Evolutionary conservation across 2,329 filamentous ascomycete genomes (phyloP).

Genomic region (Paecilomyces sp.): DNA sequence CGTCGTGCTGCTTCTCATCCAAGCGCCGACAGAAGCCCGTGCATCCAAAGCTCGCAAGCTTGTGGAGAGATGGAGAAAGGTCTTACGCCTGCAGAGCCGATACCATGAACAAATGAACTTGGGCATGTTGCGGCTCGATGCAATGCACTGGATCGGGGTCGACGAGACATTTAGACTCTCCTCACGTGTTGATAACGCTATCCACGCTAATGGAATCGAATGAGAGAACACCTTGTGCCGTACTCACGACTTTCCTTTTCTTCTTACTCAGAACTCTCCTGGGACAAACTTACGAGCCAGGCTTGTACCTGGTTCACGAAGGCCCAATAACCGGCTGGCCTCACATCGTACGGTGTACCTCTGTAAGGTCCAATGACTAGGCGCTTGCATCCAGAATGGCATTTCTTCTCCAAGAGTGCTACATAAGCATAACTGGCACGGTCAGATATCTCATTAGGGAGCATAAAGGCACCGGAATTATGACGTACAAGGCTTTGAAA

Average conservation of each 20-base stretch:
- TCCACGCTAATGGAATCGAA: neutral
- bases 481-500: too few relatives aligned
- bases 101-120: conserved; percentile 23
- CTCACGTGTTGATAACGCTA: neutral
- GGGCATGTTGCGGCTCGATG: conserved; percentile 22
- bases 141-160: conserved; percentile 19
- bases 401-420: too few relatives aligned
- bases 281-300: too few relatives aligned
- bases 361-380: too few relatives aligned
- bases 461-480: too few relatives aligned
- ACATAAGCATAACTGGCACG: too few relatives aligned
- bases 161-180: neutral
- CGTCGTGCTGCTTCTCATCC: conserved; percentile 22
- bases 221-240: neutral
- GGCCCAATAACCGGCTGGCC: too few relatives aligned
- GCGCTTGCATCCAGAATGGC: too few relatives aligned
- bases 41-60: conserved; percentile 18
- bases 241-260: neutral
- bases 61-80: conserved; percentile 21
- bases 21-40: conserved; percentile 21
- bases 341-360: too few relatives aligned
- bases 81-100: conserved; percentile 20
- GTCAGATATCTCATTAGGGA: too few relatives aligned
- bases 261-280: neutral
- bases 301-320: too few relatives aligned